A percentile compares a stretch with the other conserved stretches of the same genome.
Evolutionary conservation across 176 grass and related monocot species (phyloP).

Genomic region (Poa pratensis): DNA sequence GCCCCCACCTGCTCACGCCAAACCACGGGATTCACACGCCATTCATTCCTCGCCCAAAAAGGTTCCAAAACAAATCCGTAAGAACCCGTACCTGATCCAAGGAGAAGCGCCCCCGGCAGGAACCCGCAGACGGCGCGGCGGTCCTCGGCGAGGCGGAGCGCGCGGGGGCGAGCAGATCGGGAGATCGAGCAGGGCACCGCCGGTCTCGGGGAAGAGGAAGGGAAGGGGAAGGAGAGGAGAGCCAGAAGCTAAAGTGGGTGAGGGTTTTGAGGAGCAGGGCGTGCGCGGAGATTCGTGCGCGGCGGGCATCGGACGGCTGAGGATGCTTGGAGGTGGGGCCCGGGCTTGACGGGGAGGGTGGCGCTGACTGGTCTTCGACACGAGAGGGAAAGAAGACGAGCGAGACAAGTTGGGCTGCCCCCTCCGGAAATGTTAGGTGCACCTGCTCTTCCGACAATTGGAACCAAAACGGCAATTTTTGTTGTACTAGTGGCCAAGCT

Average conservation of each 20-base stretch:
- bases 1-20: conserved; percentile 12
- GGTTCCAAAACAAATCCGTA: not conserved
- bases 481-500: not conserved
- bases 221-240: not conserved
- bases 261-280: conserved; percentile 56
- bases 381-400: not conserved
- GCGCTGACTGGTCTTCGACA: conserved; percentile 43
- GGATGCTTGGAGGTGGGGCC: conserved; percentile 14
- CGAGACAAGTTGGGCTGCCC: conserved; percentile 22
- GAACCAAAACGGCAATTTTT: not conserved
- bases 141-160: conserved; percentile 33
- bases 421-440: conserved; percentile 51
- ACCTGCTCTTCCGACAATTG: conserved; percentile 44
- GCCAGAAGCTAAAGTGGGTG: conserved; percentile 24
- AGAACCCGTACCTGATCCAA: conserved; percentile 40
- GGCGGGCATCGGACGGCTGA: not conserved
- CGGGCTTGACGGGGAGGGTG: conserved; percentile 36
- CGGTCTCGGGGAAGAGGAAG: conserved; percentile 20
- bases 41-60: conserved; percentile 21
- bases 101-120: too few species aligned
- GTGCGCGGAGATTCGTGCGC: conserved; percentile 11
- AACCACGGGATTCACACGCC: conserved; percentile 21
- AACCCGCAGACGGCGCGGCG: conserved; percentile 5
- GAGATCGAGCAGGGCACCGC: conserved; percentile 46
- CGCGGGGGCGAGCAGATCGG: conserved; percentile 48